Conservation (phyloP, 257 asterid genomes). For the Echium plantagineum region DNA sequence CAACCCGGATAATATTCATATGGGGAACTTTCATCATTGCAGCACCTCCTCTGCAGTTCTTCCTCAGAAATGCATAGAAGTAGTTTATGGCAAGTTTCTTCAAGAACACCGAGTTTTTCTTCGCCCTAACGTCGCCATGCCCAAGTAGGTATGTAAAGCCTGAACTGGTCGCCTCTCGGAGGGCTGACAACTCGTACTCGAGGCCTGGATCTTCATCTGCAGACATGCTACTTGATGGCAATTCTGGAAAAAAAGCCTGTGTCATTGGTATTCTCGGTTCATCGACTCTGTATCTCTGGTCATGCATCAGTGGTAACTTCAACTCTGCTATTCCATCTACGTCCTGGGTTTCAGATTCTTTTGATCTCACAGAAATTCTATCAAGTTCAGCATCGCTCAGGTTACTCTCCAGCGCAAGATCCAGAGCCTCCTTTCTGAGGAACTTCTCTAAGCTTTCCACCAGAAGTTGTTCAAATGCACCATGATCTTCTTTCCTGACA, state of each 20-base stretch:
- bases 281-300: slow-evolving; percentile 20
- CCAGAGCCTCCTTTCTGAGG: slow-evolving; percentile 67
- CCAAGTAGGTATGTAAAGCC: slow-evolving; percentile 86
- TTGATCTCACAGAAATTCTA: slow-evolving; percentile 28
- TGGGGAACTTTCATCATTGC: slow-evolving; percentile 94
- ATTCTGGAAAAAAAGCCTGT: slow-evolving; percentile 8
- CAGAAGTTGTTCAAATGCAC: slow-evolving; percentile 63
- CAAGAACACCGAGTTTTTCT: slow-evolving; percentile 61
- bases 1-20: slow-evolving; percentile 61
- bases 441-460: slow-evolving; percentile 72
- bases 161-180: slow-evolving; percentile 58
- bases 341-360: slow-evolving; percentile 30
- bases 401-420: slow-evolving; percentile 45
- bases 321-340: slow-evolving; percentile 34
- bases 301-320: slow-evolving; percentile 45
- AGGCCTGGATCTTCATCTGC: slow-evolving; percentile 62
- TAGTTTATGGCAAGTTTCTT: slow-evolving; percentile 78
- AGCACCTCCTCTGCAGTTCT: slow-evolving; percentile 87
- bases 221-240: slow-evolving; percentile 45
- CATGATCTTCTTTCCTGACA: slow-evolving; percentile 79
- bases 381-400: slow-evolving; percentile 27
- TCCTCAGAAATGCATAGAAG: slow-evolving; percentile 76
- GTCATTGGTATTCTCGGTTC: slow-evolving; percentile 19
- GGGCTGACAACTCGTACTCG: slow-evolving; percentile 81
- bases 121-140: slow-evolving; percentile 80